phyloP scores from a whole-genome alignment of 2,329 filamentous ascomycete genomes.

The Neonectria neomacrospora region DNA sequence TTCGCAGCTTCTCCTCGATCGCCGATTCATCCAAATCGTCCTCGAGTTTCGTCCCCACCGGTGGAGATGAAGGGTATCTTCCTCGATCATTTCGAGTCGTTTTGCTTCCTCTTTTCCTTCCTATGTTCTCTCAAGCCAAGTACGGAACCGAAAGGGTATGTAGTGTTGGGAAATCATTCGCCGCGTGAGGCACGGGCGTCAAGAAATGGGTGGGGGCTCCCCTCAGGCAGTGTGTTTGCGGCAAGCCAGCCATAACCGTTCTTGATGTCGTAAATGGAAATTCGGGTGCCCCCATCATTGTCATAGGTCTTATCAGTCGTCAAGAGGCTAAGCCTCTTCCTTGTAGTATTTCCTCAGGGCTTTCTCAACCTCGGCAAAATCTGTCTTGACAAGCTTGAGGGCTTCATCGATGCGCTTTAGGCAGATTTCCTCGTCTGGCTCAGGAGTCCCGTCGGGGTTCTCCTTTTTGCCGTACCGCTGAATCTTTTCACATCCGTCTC shows the following conservation, averaged over 20 bases:
- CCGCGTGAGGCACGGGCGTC: conserved; percentile 12
- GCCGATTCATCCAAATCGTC: conserved; percentile 23
- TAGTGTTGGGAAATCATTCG: conserved; percentile 13
- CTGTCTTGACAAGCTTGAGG: conserved; percentile 76
- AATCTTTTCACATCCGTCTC: conserved; percentile 95
- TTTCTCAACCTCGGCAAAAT: conserved; percentile 79
- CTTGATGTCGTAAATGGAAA: neutral
- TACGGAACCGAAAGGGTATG: conserved; percentile 22
- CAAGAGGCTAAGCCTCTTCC: conserved; percentile 22
- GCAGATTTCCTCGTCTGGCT: conserved; percentile 74
- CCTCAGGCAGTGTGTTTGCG: neutral
- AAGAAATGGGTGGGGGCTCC: neutral
- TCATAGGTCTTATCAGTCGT: neutral
- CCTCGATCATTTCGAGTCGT: conserved; percentile 20
- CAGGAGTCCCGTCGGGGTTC: conserved; percentile 77
- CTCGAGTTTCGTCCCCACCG: conserved; percentile 12
- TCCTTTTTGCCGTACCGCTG: conserved; percentile 89
- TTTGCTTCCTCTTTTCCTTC: conserved; percentile 12
- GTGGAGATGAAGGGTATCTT: conserved; percentile 21
- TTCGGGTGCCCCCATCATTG: conserved; percentile 5
- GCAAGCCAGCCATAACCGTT: neutral
- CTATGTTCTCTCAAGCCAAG: conserved; percentile 9
- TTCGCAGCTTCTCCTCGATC: conserved; percentile 18
- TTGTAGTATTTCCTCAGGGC: conserved; percentile 75
- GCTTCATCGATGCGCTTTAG: conserved; percentile 76